phyloP scores from a whole-genome alignment of 1,284 basidiomycete species.

The Megacollybia platyphylla region DNA sequence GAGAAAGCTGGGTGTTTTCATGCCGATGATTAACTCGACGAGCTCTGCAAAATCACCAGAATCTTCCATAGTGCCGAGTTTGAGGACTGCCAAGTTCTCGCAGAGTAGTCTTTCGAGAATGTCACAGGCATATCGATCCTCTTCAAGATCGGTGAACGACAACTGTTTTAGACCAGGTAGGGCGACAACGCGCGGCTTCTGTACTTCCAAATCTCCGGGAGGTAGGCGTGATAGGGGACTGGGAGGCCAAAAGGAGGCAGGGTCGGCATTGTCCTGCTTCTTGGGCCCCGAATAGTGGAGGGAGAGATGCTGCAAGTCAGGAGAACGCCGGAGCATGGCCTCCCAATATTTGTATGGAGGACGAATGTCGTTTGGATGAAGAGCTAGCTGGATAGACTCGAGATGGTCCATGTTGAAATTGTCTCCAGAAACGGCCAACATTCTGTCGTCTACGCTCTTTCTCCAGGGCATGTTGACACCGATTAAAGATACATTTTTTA shows the following conservation, averaged over 20 bases:
- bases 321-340: constrained; percentile 32
- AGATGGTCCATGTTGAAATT: constrained; percentile 12
- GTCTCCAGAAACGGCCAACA: constrained; percentile 20
- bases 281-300: constrained; percentile 45
- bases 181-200: no score
- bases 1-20: background rate
- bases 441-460: constrained; percentile 24
- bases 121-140: background rate
- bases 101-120: background rate
- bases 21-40: background rate
- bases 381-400: constrained; percentile 38
- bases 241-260: background rate
- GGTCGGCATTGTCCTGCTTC: background rate
- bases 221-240: background rate
- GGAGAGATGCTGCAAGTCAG: constrained; percentile 30
- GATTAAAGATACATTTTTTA: constrained; percentile 43
- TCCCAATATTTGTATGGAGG: constrained; percentile 40
- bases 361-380: constrained; percentile 46
- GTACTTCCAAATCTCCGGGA: background rate
- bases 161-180: background rate
- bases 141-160: background rate
- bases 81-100: background rate
- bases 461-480: constrained; percentile 51
- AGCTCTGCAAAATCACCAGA: background rate
- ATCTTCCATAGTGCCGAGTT: background rate